Conservation (phyloP, 208 protist species). For the Willaertia magna region DNA sequence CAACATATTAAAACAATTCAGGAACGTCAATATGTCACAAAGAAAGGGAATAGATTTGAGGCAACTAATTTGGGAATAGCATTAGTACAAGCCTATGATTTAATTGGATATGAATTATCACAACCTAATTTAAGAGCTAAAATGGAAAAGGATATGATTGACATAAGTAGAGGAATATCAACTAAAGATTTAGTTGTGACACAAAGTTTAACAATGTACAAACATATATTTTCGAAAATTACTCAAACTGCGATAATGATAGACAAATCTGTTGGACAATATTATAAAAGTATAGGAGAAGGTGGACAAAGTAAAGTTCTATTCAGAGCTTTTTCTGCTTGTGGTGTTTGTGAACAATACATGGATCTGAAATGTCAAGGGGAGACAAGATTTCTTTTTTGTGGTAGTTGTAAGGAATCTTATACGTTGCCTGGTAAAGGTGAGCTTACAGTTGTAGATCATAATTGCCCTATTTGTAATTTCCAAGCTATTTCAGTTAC, state of each 20-base stretch:
- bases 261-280: background rate
- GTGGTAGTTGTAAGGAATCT: background rate
- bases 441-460: conserved; percentile 31
- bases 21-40: conserved; percentile 70
- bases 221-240: conserved; percentile 55
- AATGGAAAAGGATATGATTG: conserved; percentile 76
- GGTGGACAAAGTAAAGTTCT: background rate
- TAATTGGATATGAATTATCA: conserved; percentile 74
- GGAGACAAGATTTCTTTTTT: background rate
- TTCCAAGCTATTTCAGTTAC: conserved; percentile 47
- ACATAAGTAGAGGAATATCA: conserved; percentile 53
- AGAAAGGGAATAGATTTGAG: conserved; percentile 52
- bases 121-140: conserved; percentile 71
- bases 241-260: background rate
- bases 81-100: conserved; percentile 82
- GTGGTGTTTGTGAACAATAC: background rate
- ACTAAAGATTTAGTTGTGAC: conserved; percentile 61
- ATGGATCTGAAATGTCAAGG: background rate
- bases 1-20: conserved; percentile 93
- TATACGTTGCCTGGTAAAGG: background rate
- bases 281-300: background rate
- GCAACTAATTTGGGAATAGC: conserved; percentile 86
- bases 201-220: conserved; percentile 52
- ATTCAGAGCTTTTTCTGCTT: background rate
- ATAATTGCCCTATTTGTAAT: conserved; percentile 48